A percentile compares a stretch with the other conserved stretches of the same genome.
Evolutionary conservation across 371 early-diverging fungal genomes (phyloP).

Genomic region (Funneliformis caledonium): DNA sequence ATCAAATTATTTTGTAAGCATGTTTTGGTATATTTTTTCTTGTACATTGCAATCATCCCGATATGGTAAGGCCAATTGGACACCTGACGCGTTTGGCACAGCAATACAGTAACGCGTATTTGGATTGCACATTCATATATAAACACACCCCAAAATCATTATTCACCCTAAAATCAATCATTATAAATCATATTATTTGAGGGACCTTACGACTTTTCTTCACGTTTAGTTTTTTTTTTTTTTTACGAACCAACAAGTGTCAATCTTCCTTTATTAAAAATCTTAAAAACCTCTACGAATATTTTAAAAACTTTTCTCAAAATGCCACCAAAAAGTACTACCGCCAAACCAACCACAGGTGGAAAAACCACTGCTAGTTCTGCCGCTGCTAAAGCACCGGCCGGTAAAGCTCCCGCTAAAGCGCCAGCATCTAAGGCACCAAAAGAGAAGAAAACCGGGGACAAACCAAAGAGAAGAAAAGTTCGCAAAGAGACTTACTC

Average conservation of each 20-base stretch:
- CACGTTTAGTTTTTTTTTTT: neutral
- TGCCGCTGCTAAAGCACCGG: constrained; percentile 7
- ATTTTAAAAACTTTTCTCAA: neutral
- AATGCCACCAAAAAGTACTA: neutral
- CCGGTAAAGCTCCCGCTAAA: constrained; percentile 16
- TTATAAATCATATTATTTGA: neutral
- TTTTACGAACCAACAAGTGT: neutral
- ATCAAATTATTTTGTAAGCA: too few species aligned
- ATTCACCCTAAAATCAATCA: neutral
- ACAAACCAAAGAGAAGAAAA: constrained; percentile 67
- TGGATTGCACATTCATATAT: neutral
- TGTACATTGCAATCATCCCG: neutral
- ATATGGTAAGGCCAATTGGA: neutral
- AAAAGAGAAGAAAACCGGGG: constrained; percentile 58
- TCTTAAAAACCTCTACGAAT: neutral
- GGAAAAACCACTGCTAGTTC: neutral
- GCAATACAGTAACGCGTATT: neutral
- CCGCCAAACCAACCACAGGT: neutral
- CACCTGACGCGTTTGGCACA: constrained; percentile 1
- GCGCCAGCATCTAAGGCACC: constrained; percentile 59
- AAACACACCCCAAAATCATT: neutral
- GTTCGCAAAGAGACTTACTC: constrained; percentile 90
- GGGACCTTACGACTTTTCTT: neutral
- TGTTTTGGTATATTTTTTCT: neutral
- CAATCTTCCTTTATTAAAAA: neutral